phyloP scores from a whole-genome alignment of 169 alveolate species.

The Plasmodium malariae region DNA sequence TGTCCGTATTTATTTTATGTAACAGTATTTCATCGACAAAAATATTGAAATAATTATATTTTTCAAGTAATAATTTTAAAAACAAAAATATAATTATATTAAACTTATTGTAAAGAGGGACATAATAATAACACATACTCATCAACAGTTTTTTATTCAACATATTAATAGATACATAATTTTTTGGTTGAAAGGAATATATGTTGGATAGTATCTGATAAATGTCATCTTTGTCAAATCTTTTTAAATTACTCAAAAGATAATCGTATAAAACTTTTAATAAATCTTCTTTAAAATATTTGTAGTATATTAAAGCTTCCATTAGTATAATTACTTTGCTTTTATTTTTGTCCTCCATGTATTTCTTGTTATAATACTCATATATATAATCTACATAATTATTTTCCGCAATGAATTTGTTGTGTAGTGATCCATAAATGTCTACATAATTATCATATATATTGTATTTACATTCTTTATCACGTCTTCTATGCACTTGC shows the following conservation, averaged over 20 bases:
- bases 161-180: slow-evolving; percentile 14
- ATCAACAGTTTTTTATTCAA: slow-evolving; percentile 36
- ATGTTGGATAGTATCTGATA: slow-evolving; percentile 36
- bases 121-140: slow-evolving; percentile 55
- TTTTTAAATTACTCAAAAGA: slow-evolving; percentile 36
- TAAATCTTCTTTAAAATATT: slow-evolving; percentile 49
- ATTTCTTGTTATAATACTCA: slow-evolving; percentile 68
- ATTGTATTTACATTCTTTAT: not conserved
- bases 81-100: slow-evolving; percentile 27
- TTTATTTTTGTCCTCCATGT: slow-evolving; percentile 27
- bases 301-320: slow-evolving; percentile 60
- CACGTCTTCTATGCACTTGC: not conserved
- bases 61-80: slow-evolving; percentile 48
- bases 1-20: slow-evolving; percentile 37
- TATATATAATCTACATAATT: slow-evolving; percentile 57
- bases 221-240: slow-evolving; percentile 27
- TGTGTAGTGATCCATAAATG: slow-evolving; percentile 47
- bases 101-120: slow-evolving; percentile 37
- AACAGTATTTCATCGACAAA: slow-evolving; percentile 39
- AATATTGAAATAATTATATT: slow-evolving; percentile 33
- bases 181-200: slow-evolving; percentile 24
- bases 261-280: slow-evolving; percentile 58
- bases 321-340: slow-evolving; percentile 37
- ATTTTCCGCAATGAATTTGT: slow-evolving; percentile 63
- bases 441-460: not conserved